Percentiles rank a stretch among this genome's conserved stretches.
These are phyloP conservation scores for Fusarium sp. DNA, from an alignment of 2,329 filamentous ascomycete genomes.

Conservation along the genomic window DNA sequence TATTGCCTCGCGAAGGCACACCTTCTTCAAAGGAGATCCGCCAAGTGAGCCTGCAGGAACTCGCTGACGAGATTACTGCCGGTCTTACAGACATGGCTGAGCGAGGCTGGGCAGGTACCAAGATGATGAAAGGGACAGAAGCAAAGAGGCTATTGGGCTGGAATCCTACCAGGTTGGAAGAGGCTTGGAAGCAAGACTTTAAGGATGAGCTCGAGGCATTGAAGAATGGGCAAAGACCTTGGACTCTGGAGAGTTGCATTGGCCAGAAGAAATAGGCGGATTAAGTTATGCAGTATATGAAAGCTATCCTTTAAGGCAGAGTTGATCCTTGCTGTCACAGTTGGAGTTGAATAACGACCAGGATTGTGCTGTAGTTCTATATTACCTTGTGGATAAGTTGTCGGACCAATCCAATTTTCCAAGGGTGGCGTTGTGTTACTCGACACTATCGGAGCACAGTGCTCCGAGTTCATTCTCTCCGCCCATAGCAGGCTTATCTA, in stretches of 20 bases:
- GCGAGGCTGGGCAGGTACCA: neutral
- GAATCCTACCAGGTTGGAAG: neutral
- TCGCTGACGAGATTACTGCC: neutral
- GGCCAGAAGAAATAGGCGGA: neutral
- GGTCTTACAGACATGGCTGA: neutral
- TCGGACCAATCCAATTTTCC: neutral
- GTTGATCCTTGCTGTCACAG: neutral
- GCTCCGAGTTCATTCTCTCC: neutral
- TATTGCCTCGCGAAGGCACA: neutral
- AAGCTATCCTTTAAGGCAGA: neutral
- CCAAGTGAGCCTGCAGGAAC: neutral
- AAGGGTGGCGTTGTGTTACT: neutral
- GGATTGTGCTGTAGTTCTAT: neutral
- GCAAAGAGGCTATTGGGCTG: neutral
- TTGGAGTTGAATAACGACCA: neutral
- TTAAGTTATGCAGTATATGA: neutral
- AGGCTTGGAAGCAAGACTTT: neutral
- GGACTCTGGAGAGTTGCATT: neutral
- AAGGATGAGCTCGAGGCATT: neutral
- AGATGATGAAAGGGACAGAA: neutral
- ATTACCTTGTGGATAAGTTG: neutral
- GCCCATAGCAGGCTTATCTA: neutral
- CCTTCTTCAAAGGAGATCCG: neutral
- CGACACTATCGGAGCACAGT: neutral
- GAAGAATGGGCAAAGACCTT: neutral